Evolutionary conservation across 345 rosid genomes (phyloP).

Genomic region (Raphanus sativus): DNA sequence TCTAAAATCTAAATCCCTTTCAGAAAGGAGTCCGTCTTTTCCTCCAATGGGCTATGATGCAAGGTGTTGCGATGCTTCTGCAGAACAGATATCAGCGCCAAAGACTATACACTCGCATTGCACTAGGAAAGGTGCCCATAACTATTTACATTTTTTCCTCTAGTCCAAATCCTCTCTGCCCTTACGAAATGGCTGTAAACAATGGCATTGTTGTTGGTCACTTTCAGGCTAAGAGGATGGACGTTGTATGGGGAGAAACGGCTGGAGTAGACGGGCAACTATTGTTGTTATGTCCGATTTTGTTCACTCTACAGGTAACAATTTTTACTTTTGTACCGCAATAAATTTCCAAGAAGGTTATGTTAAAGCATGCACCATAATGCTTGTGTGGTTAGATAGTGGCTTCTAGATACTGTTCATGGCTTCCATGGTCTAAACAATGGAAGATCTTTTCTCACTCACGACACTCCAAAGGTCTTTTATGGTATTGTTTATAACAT

Average conservation of each 20-base stretch:
- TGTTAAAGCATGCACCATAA: background rate
- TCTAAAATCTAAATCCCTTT: constrained; percentile 28
- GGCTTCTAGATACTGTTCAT: background rate
- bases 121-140: constrained; percentile 78
- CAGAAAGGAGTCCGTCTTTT: constrained; percentile 97
- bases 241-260: constrained; percentile 99
- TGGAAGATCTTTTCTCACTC: background rate
- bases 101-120: constrained; percentile 97
- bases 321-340: background rate
- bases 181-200: background rate
- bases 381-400: constrained; percentile 5
- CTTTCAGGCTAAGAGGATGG: constrained; percentile 97
- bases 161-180: background rate
- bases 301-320: constrained; percentile 87
- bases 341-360: background rate
- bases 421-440: constrained; percentile 6
- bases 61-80: constrained; percentile 98
- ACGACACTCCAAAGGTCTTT: background rate
- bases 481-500: constrained; percentile 7
- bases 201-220: background rate
- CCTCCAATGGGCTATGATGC: constrained; percentile 99
- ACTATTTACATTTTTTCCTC: background rate
- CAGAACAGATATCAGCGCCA: constrained; percentile 99
- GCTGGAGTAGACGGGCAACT: constrained; percentile 96
- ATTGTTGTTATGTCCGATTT: constrained; percentile 86